Percentiles rank a stretch among this genome's conserved stretches.
Conservation (phyloP, 208 protist species). For the Wallacemonas sp. region DNA sequence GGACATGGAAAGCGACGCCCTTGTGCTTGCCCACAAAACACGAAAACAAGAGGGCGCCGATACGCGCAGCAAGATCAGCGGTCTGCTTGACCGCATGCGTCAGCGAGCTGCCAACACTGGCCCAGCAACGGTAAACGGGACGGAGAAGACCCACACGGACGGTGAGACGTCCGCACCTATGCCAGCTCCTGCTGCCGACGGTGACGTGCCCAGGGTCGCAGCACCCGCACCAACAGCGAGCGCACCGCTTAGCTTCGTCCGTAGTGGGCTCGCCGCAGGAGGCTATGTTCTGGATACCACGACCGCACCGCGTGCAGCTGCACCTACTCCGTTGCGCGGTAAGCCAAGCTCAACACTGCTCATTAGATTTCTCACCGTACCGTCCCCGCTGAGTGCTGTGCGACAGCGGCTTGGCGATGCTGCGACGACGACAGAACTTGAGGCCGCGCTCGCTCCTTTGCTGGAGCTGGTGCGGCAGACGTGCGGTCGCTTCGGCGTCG, state of each 20-base stretch:
- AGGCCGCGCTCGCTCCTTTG: conserved; percentile 18
- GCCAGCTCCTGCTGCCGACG: not conserved
- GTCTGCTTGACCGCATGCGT: conserved; percentile 57
- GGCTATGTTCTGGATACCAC: conserved; percentile 58
- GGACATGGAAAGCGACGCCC: conserved; percentile 54
- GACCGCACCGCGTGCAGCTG: not conserved
- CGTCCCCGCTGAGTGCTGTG: conserved; percentile 17
- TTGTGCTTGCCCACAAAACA: conserved; percentile 62
- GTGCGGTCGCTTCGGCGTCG: conserved; percentile 56
- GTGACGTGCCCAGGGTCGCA: no score
- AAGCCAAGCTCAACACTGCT: conserved; percentile 83
- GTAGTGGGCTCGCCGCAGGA: conserved; percentile 55
- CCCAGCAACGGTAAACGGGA: no score
- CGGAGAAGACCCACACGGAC: no score
- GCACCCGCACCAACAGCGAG: not conserved
- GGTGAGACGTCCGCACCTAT: not conserved
- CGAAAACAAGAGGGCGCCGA: conserved; percentile 57
- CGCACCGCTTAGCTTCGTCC: conserved; percentile 64
- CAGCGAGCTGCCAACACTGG: not conserved
- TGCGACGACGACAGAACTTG: not conserved
- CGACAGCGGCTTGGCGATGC: not conserved
- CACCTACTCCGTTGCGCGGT: conserved; percentile 20
- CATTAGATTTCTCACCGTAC: conserved; percentile 38
- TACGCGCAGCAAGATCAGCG: conserved; percentile 50
- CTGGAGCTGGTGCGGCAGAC: conserved; percentile 30